Percentiles rank a stretch among this genome's conserved stretches.
phyloP scores from a whole-genome alignment of 129 eudicot genomes.

The Helianthus tuberosus region DNA sequence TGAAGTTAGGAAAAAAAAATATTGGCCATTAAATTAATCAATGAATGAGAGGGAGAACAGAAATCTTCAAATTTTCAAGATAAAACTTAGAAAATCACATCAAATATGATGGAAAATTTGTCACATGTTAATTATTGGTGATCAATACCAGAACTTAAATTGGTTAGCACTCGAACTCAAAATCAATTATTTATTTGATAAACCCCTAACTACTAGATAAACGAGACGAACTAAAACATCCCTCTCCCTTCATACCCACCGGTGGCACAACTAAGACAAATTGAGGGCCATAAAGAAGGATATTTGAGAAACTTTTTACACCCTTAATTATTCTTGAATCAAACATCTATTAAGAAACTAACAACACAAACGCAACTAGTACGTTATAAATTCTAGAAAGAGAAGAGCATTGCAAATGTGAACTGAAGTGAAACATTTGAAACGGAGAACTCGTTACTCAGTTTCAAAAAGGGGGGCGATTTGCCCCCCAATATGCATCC shows the following conservation, averaged over 20 bases:
- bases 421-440: slow-evolving; percentile 1
- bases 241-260: no score
- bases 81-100: slow-evolving; percentile 6
- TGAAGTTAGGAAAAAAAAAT: slow-evolving; percentile 5
- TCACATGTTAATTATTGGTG: slow-evolving; percentile 10
- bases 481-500: slow-evolving; percentile 73
- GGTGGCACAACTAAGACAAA: no score
- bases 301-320: slow-evolving; percentile 54
- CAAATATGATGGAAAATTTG: slow-evolving; percentile 3
- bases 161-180: neutral
- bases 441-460: neutral
- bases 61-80: neutral
- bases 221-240: no score
- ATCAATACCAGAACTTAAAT: neutral
- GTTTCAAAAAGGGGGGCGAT: slow-evolving; percentile 57
- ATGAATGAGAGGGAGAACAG: neutral
- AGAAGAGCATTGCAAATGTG: slow-evolving; percentile 23
- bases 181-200: neutral
- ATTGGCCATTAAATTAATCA: slow-evolving; percentile 11
- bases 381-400: slow-evolving; percentile 21
- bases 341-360: slow-evolving; percentile 31
- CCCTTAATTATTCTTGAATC: slow-evolving; percentile 33
- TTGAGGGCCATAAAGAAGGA: slow-evolving; percentile 27
- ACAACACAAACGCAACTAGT: slow-evolving; percentile 42
- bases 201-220: no score